Conservation (phyloP, 2,329 filamentous ascomycete species). For the Colletotrichum simmondsii region DNA sequence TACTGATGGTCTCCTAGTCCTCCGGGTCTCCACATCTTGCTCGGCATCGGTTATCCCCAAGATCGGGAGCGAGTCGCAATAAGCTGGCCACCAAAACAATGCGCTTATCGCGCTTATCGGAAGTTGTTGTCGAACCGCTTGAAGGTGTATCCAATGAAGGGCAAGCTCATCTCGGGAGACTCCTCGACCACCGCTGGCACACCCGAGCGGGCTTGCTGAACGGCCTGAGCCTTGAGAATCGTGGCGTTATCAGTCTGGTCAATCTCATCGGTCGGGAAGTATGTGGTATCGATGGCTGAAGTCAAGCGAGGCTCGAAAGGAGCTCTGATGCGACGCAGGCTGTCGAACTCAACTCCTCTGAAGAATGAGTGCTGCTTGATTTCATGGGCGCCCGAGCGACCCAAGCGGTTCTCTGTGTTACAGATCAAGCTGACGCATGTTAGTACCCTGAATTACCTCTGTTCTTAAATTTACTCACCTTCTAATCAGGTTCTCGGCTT, state of each 20-base stretch:
- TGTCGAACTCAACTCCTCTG: slow-evolving; percentile 95
- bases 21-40: neutral
- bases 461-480: slow-evolving; percentile 66
- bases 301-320: slow-evolving; percentile 95
- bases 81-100: neutral
- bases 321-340: slow-evolving; percentile 89
- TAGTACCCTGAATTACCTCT: neutral
- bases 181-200: slow-evolving; percentile 69
- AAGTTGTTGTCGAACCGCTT: slow-evolving; percentile 90
- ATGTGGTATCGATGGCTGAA: slow-evolving; percentile 94
- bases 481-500: slow-evolving; percentile 92
- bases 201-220: slow-evolving; percentile 69
- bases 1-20: neutral
- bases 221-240: slow-evolving; percentile 84
- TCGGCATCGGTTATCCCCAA: neutral
- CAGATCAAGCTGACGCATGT: slow-evolving; percentile 80
- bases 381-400: slow-evolving; percentile 86
- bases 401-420: slow-evolving; percentile 91
- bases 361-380: slow-evolving; percentile 97
- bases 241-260: slow-evolving; percentile 95
- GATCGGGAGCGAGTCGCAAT: neutral
- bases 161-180: slow-evolving; percentile 93
- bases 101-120: slow-evolving; percentile 50
- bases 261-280: slow-evolving; percentile 99
- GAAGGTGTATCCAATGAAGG: slow-evolving; percentile 97